A percentile compares a stretch with the other conserved stretches of the same genome.
Conservation (phyloP, 1,284 basidiomycete genomes). For the Psilocybe mexicana region DNA sequence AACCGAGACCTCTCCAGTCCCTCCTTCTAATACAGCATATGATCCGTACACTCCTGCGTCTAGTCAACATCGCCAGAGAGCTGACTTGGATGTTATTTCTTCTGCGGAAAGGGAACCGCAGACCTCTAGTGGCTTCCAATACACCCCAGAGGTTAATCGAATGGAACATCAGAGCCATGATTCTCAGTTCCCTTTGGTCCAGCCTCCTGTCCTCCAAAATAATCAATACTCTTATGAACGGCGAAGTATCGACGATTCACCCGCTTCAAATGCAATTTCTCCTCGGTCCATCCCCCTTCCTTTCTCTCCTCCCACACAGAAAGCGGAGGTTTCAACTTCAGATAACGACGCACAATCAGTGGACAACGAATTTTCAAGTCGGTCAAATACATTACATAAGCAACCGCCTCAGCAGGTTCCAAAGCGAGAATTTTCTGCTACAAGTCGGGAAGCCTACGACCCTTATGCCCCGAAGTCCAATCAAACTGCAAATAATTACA, state of each 20-base stretch:
- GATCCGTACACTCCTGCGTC: too few relatives aligned
- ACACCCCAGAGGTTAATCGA: not conserved
- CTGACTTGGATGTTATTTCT: not conserved
- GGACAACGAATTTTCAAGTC: not conserved
- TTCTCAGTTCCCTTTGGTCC: not conserved
- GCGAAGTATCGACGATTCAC: not conserved
- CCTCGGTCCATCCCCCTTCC: conserved; percentile 17
- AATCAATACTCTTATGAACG: not conserved
- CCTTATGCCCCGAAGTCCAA: conserved; percentile 32
- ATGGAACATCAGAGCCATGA: not conserved
- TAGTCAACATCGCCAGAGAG: not conserved
- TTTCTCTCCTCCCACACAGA: conserved; percentile 14
- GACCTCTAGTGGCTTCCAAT: not conserved
- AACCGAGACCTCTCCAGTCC: not conserved
- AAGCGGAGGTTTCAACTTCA: conserved; percentile 2
- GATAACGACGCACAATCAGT: not conserved
- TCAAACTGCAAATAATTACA: conserved; percentile 22
- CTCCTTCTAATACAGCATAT: not conserved
- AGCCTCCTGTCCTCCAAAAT: not conserved
- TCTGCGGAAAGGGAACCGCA: not conserved
- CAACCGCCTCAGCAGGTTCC: conserved; percentile 5
- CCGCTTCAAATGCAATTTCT: conserved; percentile 2
- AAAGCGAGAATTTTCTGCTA: conserved; percentile 5
- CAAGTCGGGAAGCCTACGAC: conserved; percentile 21
- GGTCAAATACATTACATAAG: conserved; percentile 3